phyloP scores from a whole-genome alignment of 495 filamentous ascomycete genomes.

The Durotheca rogersii region DNA sequence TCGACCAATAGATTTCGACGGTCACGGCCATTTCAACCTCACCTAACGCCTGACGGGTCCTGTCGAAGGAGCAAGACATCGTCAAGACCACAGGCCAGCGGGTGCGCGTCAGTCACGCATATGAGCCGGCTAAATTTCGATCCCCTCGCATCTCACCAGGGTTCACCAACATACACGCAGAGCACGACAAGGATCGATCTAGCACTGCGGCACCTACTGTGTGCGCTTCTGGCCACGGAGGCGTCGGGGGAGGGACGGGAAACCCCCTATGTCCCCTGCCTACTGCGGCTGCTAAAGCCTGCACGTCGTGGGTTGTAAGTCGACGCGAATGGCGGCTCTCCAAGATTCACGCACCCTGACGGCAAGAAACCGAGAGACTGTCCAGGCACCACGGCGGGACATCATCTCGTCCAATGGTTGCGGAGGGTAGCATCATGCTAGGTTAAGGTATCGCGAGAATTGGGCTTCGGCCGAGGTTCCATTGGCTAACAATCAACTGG shows the following conservation, averaged over 20 bases:
- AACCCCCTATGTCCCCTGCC: background rate
- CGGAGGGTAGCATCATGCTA: slow-evolving; percentile 5
- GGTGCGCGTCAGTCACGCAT: slow-evolving; percentile 5
- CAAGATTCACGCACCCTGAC: slow-evolving; percentile 27
- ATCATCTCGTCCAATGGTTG: slow-evolving; percentile 24
- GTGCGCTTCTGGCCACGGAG: too few relatives aligned
- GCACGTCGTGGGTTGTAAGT: too few relatives aligned
- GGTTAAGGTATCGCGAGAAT: slow-evolving; percentile 29
- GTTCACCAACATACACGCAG: background rate
- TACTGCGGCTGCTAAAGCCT: too few relatives aligned
- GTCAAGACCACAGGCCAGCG: background rate
- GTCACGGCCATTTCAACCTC: slow-evolving; percentile 26
- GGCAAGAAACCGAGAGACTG: slow-evolving; percentile 24
- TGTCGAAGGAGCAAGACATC: slow-evolving; percentile 6
- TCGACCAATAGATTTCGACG: slow-evolving; percentile 23
- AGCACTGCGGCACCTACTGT: too few relatives aligned
- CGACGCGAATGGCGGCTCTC: slow-evolving; percentile 30
- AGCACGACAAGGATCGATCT: background rate
- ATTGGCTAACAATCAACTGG: slow-evolving; percentile 23
- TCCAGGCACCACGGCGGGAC: slow-evolving; percentile 31
- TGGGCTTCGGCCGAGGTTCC: slow-evolving; percentile 6
- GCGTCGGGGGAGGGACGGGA: too few relatives aligned
- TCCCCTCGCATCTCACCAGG: background rate
- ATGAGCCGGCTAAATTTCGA: background rate
- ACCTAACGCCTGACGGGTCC: slow-evolving; percentile 9